These are phyloP conservation scores for Pelagophyceae sp. DNA, from an alignment of 352 stramenopile genomes.

Conservation along the genomic window DNA sequence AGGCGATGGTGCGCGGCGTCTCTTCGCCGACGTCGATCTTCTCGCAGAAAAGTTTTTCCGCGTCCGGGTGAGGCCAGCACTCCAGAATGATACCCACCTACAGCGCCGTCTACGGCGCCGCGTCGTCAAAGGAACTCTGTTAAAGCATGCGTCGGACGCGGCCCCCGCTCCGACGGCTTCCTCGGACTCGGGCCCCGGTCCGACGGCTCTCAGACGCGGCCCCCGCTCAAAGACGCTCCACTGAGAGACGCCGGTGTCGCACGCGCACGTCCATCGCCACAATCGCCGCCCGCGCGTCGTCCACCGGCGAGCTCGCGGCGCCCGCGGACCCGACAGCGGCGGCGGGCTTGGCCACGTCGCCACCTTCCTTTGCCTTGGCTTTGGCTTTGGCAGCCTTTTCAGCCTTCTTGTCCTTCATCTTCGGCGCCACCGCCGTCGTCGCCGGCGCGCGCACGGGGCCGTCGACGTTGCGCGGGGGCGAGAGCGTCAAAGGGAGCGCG, in stretches of 20 bases:
- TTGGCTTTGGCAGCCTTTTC: slow-evolving; percentile 20
- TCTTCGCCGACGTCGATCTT: slow-evolving; percentile 93
- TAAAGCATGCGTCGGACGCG: not conserved
- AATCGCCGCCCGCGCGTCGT: not conserved
- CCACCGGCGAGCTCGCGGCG: not conserved
- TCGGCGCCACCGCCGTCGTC: not conserved
- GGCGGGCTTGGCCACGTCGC: too few species aligned
- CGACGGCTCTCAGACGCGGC: slow-evolving; percentile 18
- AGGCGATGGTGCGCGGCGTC: slow-evolving; percentile 83
- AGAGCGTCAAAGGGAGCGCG: not conserved
- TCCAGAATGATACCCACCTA: slow-evolving; percentile 57
- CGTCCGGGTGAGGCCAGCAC: slow-evolving; percentile 61
- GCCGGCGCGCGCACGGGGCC: not conserved
- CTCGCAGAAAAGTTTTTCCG: slow-evolving; percentile 93
- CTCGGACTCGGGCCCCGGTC: not conserved
- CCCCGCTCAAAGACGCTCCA: too few species aligned
- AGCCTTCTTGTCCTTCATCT: slow-evolving; percentile 23
- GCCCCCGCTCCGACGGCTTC: not conserved
- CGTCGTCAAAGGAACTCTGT: slow-evolving; percentile 33
- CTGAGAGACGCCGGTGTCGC: too few species aligned
- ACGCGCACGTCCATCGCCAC: not conserved
- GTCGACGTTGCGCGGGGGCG: not conserved
- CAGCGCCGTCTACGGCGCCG: too few species aligned
- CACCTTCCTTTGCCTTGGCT: slow-evolving; percentile 25
- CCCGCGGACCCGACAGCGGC: not conserved